A percentile compares a stretch with the other conserved stretches of the same genome.
Evolutionary conservation across 2,329 filamentous ascomycete genomes (phyloP).

Genomic region (Rutstroemia sp.): DNA sequence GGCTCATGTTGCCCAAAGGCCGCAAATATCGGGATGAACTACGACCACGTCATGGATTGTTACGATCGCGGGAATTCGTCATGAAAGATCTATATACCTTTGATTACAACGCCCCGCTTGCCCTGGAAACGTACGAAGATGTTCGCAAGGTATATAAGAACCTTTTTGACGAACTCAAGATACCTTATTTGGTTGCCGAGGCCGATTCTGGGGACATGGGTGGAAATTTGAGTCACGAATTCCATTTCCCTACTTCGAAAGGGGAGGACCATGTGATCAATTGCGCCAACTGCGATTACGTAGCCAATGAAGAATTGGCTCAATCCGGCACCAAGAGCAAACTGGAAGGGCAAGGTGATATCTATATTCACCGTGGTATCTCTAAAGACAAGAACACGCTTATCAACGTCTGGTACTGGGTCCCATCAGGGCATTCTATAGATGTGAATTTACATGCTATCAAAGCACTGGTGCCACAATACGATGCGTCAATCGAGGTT

Average conservation of each 20-base stretch:
- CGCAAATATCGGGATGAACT: slow-evolving; percentile 93
- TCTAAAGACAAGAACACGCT: slow-evolving; percentile 60
- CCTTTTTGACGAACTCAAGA: slow-evolving; percentile 74
- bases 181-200: slow-evolving; percentile 78
- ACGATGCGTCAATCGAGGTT: slow-evolving; percentile 65
- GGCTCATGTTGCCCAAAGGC: slow-evolving; percentile 37
- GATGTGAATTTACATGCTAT: slow-evolving; percentile 55
- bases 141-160: slow-evolving; percentile 67
- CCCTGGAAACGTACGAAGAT: slow-evolving; percentile 70
- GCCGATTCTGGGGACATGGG: slow-evolving; percentile 97
- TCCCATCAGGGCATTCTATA: neutral
- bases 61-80: slow-evolving; percentile 83
- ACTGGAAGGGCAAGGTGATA: slow-evolving; percentile 38
- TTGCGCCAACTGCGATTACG: slow-evolving; percentile 66
- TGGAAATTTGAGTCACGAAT: slow-evolving; percentile 88
- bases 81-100: slow-evolving; percentile 99
- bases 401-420: slow-evolving; percentile 53
- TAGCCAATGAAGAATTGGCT: slow-evolving; percentile 84
- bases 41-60: slow-evolving; percentile 77
- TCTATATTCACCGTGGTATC: slow-evolving; percentile 41
- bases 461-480: slow-evolving; percentile 55
- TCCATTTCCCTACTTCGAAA: slow-evolving; percentile 70
- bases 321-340: slow-evolving; percentile 14
- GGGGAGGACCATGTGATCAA: slow-evolving; percentile 82
- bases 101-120: slow-evolving; percentile 59